Base-by-base conservation (phyloP, 2,329 filamentous ascomycete genomes). In the Clonostachys byssicola region DNA sequence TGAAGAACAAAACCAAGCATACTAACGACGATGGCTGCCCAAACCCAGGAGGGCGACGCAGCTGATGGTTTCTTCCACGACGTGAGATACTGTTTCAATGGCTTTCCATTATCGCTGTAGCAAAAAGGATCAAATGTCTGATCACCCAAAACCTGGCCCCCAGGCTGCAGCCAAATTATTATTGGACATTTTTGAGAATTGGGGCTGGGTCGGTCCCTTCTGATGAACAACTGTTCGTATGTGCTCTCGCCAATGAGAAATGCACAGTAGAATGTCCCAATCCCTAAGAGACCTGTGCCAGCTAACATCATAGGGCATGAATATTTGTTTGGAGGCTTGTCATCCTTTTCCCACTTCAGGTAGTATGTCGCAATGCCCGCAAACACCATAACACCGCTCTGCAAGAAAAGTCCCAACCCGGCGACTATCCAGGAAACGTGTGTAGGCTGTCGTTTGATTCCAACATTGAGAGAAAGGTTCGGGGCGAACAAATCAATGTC, bases 41-140 rank as follows among this genome's bases (percentile, higher is more conserved):
- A 42, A 18, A 40, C 45, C 6, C 40, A 45, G 3, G n/a, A 33
- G 13, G 12, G 12, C 40, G 48, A 13, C 13, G 34, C 40, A 17
- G 51, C 53, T 12, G 40, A 17, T 9, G 52, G 52, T 6, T 48
- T 50, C 18, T 34, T 54, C 49, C 51, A 54, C 16, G 36, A 13
- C 14, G 20, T 34, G 8, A 49, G 12, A 10, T 13, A 17, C n/a
- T 52, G 36, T 39, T 39, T 12, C 14, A 14, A 14, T 39, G 36
- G n/a, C 16, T 23, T 39, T 12, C 43, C 42, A 5, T 42, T 40
- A 35, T 58, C 56, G 9, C 49, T 41, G 38, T 52, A 51, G 5
- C 46, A 49, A 42, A 54, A 59, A 4, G 56, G 36, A n/a, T 54
- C 53, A 23, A 59, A 59, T 13, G 35, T 57, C 33, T 59, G 56